phyloP scores from a whole-genome alignment of 495 filamentous ascomycete species.

The Acidomyces sp. region DNA sequence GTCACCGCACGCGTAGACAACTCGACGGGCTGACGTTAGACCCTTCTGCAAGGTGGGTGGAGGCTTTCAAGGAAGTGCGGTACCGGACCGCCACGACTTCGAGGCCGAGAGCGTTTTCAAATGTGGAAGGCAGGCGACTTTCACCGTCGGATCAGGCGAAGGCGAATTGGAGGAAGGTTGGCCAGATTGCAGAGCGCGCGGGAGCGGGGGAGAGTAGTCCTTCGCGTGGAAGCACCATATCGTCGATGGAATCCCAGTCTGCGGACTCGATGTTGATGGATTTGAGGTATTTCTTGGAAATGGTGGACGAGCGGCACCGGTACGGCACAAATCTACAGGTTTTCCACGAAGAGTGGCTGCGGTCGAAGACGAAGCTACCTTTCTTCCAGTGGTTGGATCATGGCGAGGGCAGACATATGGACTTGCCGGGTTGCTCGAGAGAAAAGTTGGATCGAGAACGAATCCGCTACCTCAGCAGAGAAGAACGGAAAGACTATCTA shows the following conservation, averaged over 20 bases:
- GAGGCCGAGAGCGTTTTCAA: not conserved
- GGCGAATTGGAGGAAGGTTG: conserved; percentile 61
- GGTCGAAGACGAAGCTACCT: conserved; percentile 57
- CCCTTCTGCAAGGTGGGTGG: conserved; percentile 54
- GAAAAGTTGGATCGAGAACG: conserved; percentile 26
- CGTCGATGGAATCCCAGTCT: too few species aligned
- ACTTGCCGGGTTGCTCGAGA: conserved; percentile 28
- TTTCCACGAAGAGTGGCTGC: conserved; percentile 75
- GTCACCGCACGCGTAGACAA: conserved; percentile 53
- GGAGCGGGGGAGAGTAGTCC: conserved; percentile 38
- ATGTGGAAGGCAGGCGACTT: not conserved
- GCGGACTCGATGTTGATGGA: conserved; percentile 45
- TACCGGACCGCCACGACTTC: conserved; percentile 9
- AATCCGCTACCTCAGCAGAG: conserved; percentile 28
- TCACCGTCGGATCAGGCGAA: conserved; percentile 32
- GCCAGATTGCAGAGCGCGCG: conserved; percentile 55
- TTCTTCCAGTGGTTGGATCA: conserved; percentile 95
- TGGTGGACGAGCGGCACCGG: conserved; percentile 65
- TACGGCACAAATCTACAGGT: conserved; percentile 68
- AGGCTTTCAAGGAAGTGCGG: conserved; percentile 29
- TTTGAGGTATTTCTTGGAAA: conserved; percentile 76
- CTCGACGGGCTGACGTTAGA: conserved; percentile 50
- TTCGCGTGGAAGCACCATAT: too few species aligned
- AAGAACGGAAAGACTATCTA: conserved; percentile 28
- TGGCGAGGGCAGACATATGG: conserved; percentile 34